Evolutionary conservation across 2,329 filamentous ascomycete genomes (phyloP), one percentile per base, ranked within the genome.

Genomic region (Chaetomium sp.): DNA sequence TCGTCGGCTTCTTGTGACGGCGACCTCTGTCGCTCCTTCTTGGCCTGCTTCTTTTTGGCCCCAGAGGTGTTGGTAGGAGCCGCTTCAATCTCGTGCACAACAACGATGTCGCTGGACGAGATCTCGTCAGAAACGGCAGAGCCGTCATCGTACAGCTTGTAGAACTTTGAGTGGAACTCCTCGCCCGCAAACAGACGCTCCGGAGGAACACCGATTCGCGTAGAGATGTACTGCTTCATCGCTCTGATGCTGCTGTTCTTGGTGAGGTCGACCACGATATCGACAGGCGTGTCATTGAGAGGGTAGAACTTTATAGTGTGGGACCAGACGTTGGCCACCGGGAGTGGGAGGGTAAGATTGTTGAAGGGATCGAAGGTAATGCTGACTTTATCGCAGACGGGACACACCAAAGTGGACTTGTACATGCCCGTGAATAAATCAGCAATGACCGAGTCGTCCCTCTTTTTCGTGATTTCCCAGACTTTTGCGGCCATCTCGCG

Each of bases 321-420:
- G 65, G 81, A 83, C 90, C 92, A 97, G 53, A 92, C 84, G 69
- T 90, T 93, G 75, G 95, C 90, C 62, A 97, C 87, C 0, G 95
- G 95, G 38, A 99, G 81, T 64, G 96, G 95, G 27, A 99, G 81
- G 0, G 95, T 97, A 65, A 99, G 80, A 69, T 96, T 95, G 76
- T 93, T 97, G 82, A 96, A 99, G 0, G 95, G 95, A 75, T 99
- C 95, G 74, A 99, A 99, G 0, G 95, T 98, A 72, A 99, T 97
- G 84, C 93, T 97, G 77, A 98, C 90, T 79, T 98, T 99, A 71
- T 90, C 85, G 76, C 95, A 99, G 8, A 85, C 85, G 0, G 95
- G 95, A 74, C 95, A 99, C 68, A 95, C 90, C 68, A 99, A 85
- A 0, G 94, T 98, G 53, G 96, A 98, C 80, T 98, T 97, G 84